Percentiles rank a stretch among this genome's conserved stretches.
Conservation (phyloP, 257 asterid genomes). For the Capsicum baccatum region DNA sequence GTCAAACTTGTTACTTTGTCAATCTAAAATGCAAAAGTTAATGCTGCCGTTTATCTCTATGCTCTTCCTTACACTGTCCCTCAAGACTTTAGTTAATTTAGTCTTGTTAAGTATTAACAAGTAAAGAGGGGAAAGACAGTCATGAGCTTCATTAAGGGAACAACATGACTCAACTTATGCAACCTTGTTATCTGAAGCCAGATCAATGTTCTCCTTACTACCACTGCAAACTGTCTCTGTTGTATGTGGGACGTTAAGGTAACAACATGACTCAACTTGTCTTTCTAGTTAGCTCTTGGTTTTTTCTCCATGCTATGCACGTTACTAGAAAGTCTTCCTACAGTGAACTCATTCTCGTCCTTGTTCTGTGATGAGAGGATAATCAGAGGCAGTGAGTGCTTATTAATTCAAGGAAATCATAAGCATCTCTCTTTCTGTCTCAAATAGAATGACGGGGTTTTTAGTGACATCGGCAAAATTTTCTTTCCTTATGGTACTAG, state of each 20-base stretch:
- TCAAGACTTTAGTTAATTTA: not conserved
- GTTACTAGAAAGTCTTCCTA: not conserved
- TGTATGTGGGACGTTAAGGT: slow-evolving; percentile 49
- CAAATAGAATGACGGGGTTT: not conserved
- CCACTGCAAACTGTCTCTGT: slow-evolving; percentile 33
- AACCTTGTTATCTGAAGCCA: slow-evolving; percentile 35
- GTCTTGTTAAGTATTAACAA: not conserved
- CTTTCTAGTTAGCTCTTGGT: not conserved
- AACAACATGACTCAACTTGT: slow-evolving; percentile 35
- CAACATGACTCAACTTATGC: not conserved
- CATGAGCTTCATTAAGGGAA: slow-evolving; percentile 26
- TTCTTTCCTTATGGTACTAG: not conserved
- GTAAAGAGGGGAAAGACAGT: not conserved
- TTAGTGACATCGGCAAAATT: not conserved
- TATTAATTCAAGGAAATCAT: not conserved
- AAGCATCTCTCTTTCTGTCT: not conserved
- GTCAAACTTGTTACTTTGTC: slow-evolving; percentile 3
- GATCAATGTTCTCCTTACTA: slow-evolving; percentile 41
- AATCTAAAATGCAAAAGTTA: not conserved
- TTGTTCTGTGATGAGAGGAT: not conserved
- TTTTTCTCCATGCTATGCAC: not conserved
- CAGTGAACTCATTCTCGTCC: not conserved
- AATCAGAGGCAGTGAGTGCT: not conserved
- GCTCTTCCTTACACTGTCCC: not conserved
- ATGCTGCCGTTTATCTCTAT: not conserved